Evolutionary conservation across 192 early-diverging fungal genomes (phyloP).

Genomic region (Umbelopsis sp.): DNA sequence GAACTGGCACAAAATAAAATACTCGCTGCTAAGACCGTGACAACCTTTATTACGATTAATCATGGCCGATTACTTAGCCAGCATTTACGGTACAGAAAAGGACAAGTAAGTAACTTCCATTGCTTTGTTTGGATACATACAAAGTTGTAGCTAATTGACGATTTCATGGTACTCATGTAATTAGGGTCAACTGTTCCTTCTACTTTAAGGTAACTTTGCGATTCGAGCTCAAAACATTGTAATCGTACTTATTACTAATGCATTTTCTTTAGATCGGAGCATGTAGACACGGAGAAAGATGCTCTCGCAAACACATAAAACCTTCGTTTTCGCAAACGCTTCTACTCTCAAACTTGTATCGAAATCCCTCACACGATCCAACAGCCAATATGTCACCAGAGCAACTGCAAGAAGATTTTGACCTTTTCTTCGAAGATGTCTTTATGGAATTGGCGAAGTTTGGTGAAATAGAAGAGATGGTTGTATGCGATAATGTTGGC

Average conservation of each 20-base stretch:
- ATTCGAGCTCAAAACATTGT: not conserved
- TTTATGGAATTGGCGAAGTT: slow-evolving; percentile 96
- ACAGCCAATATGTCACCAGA: slow-evolving; percentile 65
- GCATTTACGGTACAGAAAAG: slow-evolving; percentile 97
- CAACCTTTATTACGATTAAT: not conserved
- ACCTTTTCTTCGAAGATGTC: slow-evolving; percentile 95
- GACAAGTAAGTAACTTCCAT: slow-evolving; percentile 72
- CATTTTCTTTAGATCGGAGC: slow-evolving; percentile 76
- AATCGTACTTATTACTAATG: not conserved
- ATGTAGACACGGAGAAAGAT: slow-evolving; percentile 96
- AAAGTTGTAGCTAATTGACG: not conserved
- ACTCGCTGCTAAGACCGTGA: not conserved
- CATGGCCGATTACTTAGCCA: slow-evolving; percentile 84
- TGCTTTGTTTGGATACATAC: not conserved
- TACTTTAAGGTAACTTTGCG: slow-evolving; percentile 79
- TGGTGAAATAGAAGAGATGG: slow-evolving; percentile 96
- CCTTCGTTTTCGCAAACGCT: slow-evolving; percentile 96
- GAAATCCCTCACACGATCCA: slow-evolving; percentile 81
- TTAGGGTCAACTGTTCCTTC: slow-evolving; percentile 94
- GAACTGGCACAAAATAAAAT: not conserved
- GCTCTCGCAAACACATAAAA: slow-evolving; percentile 96
- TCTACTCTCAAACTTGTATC: slow-evolving; percentile 93
- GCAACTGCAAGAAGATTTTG: slow-evolving; percentile 88
- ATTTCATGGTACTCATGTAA: slow-evolving; percentile 6
- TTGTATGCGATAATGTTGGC: slow-evolving; percentile 97